Evolutionary conservation across 1,284 basidiomycete genomes (phyloP).

Genomic region (Ceratobasidium sp.): DNA sequence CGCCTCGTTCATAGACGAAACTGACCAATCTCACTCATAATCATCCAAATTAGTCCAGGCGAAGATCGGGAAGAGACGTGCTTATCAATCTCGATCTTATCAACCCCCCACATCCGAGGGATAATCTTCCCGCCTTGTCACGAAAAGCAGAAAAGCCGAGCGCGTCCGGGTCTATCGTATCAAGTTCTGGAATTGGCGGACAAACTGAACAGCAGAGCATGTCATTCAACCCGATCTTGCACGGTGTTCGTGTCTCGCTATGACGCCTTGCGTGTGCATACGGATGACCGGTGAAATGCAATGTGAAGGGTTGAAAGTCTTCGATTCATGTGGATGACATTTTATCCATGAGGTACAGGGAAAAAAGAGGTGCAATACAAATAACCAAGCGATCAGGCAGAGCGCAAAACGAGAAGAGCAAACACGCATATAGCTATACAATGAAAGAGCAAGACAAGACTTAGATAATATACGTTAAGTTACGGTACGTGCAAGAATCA

Average conservation of each 20-base stretch:
- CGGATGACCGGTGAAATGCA: not conserved
- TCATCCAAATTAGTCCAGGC: not conserved
- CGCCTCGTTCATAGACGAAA: not conserved
- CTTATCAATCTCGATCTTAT: constrained; percentile 10
- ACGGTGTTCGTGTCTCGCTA: constrained; percentile 3
- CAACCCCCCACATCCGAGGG: not conserved
- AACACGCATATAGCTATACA: not conserved
- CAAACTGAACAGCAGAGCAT: not conserved
- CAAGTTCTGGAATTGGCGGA: not conserved
- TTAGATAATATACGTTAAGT: not conserved
- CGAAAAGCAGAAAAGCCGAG: constrained; percentile 29
- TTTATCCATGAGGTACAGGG: constrained; percentile 5
- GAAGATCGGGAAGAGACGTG: not conserved
- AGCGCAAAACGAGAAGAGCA: not conserved
- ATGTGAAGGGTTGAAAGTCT: not conserved
- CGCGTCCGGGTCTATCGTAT: not conserved
- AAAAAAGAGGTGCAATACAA: not conserved
- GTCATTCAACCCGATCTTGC: not conserved
- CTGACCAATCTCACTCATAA: not conserved
- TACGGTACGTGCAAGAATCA: not conserved
- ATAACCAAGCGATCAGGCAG: not conserved
- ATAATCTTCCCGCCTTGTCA: too few relatives aligned
- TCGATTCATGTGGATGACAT: not conserved
- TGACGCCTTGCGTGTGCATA: not conserved
- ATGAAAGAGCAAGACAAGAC: not conserved